Percentiles rank a stretch among this genome's conserved stretches.
Evolutionary conservation across 345 rosid species (phyloP).

Genomic region (Eucalyptus erythrocorys): DNA sequence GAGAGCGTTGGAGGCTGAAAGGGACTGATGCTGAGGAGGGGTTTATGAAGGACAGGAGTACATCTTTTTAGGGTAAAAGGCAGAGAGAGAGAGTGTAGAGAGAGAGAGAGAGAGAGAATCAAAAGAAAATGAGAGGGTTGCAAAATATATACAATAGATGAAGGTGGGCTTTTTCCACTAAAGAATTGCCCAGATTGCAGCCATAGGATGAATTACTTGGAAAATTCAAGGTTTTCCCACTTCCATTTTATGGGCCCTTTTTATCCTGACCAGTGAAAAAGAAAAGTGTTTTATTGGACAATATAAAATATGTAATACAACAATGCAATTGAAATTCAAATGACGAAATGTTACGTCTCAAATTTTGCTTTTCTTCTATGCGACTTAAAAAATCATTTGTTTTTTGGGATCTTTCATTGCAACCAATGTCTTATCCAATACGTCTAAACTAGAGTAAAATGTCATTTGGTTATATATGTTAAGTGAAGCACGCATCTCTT

Average conservation of each 20-base stretch:
- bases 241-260: not conserved
- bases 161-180: not conserved
- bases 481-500: not conserved
- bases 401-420: not conserved
- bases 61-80: not conserved
- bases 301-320: not conserved
- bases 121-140: not conserved
- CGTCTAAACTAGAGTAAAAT: not conserved
- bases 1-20: conserved; percentile 13
- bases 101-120: not conserved
- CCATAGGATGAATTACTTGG: not conserved
- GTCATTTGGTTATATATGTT: not conserved
- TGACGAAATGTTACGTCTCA: accelerated
- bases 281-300: not conserved
- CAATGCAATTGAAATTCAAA: not conserved
- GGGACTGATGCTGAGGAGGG: conserved; percentile 11
- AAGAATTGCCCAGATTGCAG: not conserved
- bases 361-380: not conserved
- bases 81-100: not conserved
- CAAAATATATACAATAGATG: not conserved
- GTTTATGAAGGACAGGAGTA: conserved; percentile 34
- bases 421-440: not conserved
- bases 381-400: not conserved
- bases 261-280: not conserved
- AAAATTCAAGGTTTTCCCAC: not conserved